Evolutionary conservation across 345 rosid genomes (phyloP), one percentile per base, ranked within the genome.

Genomic region (Citrus unshiu): DNA sequence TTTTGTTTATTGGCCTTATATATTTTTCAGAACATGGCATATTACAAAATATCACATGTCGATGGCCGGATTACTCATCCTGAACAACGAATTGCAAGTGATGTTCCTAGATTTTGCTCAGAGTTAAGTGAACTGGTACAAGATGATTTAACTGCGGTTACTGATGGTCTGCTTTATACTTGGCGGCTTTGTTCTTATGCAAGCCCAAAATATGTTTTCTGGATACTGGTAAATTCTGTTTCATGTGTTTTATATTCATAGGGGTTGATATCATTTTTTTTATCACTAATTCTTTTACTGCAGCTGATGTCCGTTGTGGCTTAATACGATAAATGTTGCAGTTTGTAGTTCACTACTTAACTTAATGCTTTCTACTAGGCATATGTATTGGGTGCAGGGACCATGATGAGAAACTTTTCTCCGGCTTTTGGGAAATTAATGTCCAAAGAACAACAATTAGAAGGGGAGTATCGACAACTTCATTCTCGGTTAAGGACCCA

Each of bases 121-220:
- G 99, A 97, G 90, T 89, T 97, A 83, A 94, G 99, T 66, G 98
- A 94, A 79, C 92, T 97, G 80, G 89, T 97, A 76, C 95, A 83
- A 75, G 99, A 97, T 77, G 98, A 97, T 86, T 81, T 94, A 88
- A 82, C 92, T 37, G 99, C 99, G 32, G 92, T 94, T 75, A 88
- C 93, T 21, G 99, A 94, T 83, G 91, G 94, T 61, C 81, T 97
- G 56, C 90, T 97, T 66, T 97, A 97, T 81, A 91, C 98, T 43
- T 97, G 98, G 98, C 93, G 97, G 76, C 86, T 97, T 13, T 93
- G 98, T 80, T 94, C 99, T 76, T 97, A 97, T 84, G 90, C 98
- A 65, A 94, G 99, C 85, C 99, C 99, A 27, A 97, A 94, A 89
- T 97, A 97, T 81, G 82, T 97, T 63, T 85, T 96, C 75, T 93